Conservation (phyloP, 345 rosid species). For the Eutrema yunnanense region DNA sequence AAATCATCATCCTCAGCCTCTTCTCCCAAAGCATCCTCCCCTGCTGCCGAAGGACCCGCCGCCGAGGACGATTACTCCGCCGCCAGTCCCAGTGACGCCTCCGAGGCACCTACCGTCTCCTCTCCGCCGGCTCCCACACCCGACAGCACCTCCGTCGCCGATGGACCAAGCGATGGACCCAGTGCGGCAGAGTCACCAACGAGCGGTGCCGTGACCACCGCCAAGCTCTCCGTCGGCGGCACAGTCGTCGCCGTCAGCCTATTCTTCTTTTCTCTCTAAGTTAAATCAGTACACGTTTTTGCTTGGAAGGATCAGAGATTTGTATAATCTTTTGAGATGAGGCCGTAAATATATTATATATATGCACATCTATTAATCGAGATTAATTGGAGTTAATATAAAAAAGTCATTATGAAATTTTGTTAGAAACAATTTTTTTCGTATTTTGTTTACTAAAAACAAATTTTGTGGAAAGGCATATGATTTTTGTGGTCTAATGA, state of each 20-base stretch:
- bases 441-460: neutral
- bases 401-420: neutral
- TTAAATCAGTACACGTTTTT: neutral
- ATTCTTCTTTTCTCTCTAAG: constrained; percentile 21
- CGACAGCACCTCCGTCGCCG: neutral
- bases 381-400: constrained; percentile 25
- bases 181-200: constrained; percentile 5
- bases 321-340: neutral
- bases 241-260: neutral
- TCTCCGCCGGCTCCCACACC: constrained; percentile 25
- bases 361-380: neutral
- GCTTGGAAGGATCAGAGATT: neutral
- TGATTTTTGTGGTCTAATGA: neutral
- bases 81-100: constrained; percentile 14
- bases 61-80: constrained; percentile 24
- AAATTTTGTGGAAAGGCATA: neutral
- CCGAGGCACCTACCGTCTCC: neutral
- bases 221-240: neutral
- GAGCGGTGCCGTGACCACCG: neutral
- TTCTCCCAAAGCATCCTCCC: constrained; percentile 21
- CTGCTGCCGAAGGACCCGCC: constrained; percentile 11
- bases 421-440: constrained; percentile 9
- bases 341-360: neutral
- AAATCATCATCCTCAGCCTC: constrained; percentile 14
- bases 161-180: constrained; percentile 15